Evolutionary conservation across 2,329 filamentous ascomycete species (phyloP), one percentile per base, ranked within the genome.

Genomic region (Botryotinia calthae): DNA sequence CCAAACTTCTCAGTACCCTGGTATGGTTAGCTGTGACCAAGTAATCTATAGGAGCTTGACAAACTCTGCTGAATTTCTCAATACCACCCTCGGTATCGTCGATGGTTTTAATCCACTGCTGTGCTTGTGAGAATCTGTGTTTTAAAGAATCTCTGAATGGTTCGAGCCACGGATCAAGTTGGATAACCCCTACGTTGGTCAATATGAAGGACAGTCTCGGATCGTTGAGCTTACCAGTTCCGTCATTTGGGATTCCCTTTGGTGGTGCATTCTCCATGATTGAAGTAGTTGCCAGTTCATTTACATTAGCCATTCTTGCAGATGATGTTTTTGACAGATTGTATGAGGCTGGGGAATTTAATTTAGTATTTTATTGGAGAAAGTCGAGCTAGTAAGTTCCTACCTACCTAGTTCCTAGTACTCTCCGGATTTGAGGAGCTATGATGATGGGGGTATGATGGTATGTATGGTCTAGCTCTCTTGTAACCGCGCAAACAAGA

Each of bases 1-100:
- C 96, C 96, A 80, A 93, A 97, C 75, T 87, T 91, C 80, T 98
- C 94, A 75, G 89, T 92, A 62, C 96, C 95, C 93, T 97, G 76
- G 54, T 67, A 72, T 67, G 75, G 68, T 78, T 68, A 76, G 75
- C 56, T 56, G 28, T 22, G 28, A 20, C 31, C 40, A 16, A 18
- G 61, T 59, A 58, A 62, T 51, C 42, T 46, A 48, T 22, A 48
- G 71, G 65, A 58, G 64, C 46, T 72, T 31, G 34, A 81, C 86
- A 74, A 82, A 93, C 94, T 83, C 88, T 92, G 79, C 93, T 95
- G 84, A 98, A 99, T 82, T 95, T 94, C 74, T 97, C 93, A 61
- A 99, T 81, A 25, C 96, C 94, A 67, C 96, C 96, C 82, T 99
- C 96, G 1, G 88, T 89, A 51, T 93, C 87, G 75, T 97, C 85